These are phyloP conservation scores for Apiospora sp. DNA, from an alignment of 2,329 filamentous ascomycete species.

Conservation along the genomic window DNA sequence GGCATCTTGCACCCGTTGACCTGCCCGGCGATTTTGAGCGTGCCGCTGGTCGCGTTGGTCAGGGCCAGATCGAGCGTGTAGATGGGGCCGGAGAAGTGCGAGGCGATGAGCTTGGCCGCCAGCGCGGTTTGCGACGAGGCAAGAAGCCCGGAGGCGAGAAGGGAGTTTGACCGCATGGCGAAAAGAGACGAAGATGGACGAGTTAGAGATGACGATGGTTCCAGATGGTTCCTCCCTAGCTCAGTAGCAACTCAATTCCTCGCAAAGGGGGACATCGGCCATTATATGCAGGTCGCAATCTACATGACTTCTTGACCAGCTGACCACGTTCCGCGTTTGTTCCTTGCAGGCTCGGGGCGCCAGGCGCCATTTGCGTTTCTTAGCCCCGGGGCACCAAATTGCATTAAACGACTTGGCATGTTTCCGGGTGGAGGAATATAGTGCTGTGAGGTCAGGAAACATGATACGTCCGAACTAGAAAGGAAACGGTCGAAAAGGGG, in stretches of 20 bases:
- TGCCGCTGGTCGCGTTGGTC: slow-evolving; percentile 34
- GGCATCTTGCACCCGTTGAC: slow-evolving; percentile 46
- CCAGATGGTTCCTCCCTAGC: background rate
- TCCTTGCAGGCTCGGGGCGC: background rate
- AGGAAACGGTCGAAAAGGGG: background rate
- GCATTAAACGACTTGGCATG: slow-evolving; percentile 18
- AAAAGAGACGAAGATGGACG: background rate
- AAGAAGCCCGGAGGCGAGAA: slow-evolving; percentile 17
- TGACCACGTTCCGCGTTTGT: background rate
- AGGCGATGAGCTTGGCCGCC: slow-evolving; percentile 45
- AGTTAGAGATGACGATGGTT: background rate
- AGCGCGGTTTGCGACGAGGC: slow-evolving; percentile 22
- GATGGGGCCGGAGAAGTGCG: slow-evolving; percentile 50
- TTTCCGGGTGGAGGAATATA: background rate
- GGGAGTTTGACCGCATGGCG: background rate
- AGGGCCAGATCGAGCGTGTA: slow-evolving; percentile 44
- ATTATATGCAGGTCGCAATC: background rate
- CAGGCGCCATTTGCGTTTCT: background rate
- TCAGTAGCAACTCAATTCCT: background rate
- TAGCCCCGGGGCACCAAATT: background rate
- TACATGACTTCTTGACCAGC: background rate
- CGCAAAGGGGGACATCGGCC: background rate
- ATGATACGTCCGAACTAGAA: background rate
- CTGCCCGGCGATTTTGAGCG: slow-evolving; percentile 40
- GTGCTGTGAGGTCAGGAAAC: background rate